A percentile compares a stretch with the other conserved stretches of the same genome.
phyloP scores from a whole-genome alignment of 306 rosid species.

The Castanopsis chinensis region DNA sequence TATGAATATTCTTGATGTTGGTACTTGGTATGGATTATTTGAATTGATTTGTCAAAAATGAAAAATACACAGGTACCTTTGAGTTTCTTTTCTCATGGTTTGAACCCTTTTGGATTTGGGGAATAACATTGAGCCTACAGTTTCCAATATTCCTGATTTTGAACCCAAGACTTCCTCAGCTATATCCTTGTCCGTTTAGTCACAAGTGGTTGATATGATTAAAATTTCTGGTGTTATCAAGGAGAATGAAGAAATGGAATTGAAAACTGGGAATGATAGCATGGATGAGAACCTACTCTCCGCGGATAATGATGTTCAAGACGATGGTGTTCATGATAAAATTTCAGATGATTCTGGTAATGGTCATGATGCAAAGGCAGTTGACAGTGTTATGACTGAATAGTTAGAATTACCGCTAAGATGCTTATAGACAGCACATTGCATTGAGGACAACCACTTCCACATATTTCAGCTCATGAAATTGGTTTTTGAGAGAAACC shows the following conservation, averaged over 20 bases:
- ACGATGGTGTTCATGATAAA: background rate
- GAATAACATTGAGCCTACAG: background rate
- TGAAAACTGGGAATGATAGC: constrained; percentile 6
- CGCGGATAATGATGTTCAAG: background rate
- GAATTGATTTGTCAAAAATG: too few species aligned
- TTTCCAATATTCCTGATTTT: constrained; percentile 20
- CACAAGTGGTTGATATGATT: constrained; percentile 21
- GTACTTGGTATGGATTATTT: too few species aligned
- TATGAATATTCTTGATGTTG: too few species aligned
- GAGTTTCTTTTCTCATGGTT: too few species aligned
- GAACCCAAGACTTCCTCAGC: constrained; percentile 5
- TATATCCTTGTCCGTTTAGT: constrained; percentile 19
- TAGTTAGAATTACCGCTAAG: background rate
- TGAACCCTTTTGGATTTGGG: too few species aligned
- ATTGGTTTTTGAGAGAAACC: background rate
- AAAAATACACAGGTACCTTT: too few species aligned
- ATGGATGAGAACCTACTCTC: background rate
- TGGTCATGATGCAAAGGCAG: background rate
- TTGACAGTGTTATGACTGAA: background rate
- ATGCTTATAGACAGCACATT: background rate
- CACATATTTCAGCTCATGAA: background rate
- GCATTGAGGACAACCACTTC: background rate
- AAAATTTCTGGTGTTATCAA: constrained; percentile 18
- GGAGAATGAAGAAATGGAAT: constrained; percentile 22
- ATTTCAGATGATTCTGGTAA: background rate